Evolutionary conservation across 2,329 filamentous ascomycete genomes (phyloP), one percentile per base, ranked within the genome.

Genomic region (Arthrobotrys iridis): DNA sequence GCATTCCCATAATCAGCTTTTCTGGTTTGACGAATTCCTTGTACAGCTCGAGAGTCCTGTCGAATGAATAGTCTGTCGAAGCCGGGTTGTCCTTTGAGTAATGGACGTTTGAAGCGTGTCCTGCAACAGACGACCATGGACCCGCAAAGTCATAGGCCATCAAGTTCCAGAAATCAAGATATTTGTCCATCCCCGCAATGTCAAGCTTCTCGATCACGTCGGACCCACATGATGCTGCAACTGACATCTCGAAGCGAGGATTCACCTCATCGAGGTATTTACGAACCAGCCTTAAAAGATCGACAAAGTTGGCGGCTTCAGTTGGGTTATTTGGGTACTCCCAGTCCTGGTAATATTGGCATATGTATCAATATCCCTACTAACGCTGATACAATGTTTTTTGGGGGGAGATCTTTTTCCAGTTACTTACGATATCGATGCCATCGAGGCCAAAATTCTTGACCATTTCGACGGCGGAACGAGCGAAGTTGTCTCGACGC

Each of bases 101-200:
- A 79, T 87, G 90, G 33, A 97, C 81, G 81, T 97, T 97, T 4
- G 94, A 88, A 81, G 93, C 90, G 83, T 98, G 93, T 3, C 90
- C 93, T 0, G 91, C 85, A 2, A 81, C 81, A 1, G 83, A 78
- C 79, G 94, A 92, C 93, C 93, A 97, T 1, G 89, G 90, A 0
- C 94, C 94, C 3, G 93, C 89, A 81, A 79, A 96, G 82, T 96
- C 93, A 82, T 96, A 96, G 1, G 91, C 91, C 93, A 96, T 96
- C 45, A 93, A 82, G 81, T 92, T 91, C 90, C 90, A 92, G 81
- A 91, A 91, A 82, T 91, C 89, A 0, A 92, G 84, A 68, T 87
- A 86, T 13, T 80, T 81, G 80, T 91, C 88, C 90, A 92, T 91
- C 65, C 82, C 87, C 0, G 82, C 75, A n/a, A 91, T 83, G 79